Evolutionary conservation across 2,329 filamentous ascomycete genomes (phyloP).

Genomic region (Sclerotinia subarctica): DNA sequence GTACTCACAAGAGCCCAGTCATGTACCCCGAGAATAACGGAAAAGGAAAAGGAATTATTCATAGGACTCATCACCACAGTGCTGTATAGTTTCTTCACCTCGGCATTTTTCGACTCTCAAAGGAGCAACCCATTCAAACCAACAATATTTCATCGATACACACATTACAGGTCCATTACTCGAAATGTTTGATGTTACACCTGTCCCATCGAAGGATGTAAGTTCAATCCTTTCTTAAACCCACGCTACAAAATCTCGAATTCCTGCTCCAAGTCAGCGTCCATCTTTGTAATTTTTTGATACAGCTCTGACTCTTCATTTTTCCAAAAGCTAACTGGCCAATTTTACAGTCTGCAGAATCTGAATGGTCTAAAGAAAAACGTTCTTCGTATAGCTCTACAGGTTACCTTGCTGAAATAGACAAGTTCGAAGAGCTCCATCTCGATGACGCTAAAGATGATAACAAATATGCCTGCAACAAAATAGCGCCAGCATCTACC

Average conservation of each 20-base stretch:
- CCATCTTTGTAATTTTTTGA: too few relatives aligned
- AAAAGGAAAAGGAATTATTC: background rate
- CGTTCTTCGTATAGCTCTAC: background rate
- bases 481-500: background rate
- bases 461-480: background rate
- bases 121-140: background rate
- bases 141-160: background rate
- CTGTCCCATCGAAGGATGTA: too few relatives aligned
- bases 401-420: background rate
- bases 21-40: background rate
- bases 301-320: too few relatives aligned
- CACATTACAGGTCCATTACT: background rate
- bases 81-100: background rate
- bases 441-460: background rate
- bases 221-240: too few relatives aligned
- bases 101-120: too few relatives aligned
- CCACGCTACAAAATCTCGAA: too few relatives aligned
- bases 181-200: background rate
- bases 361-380: background rate
- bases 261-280: too few relatives aligned
- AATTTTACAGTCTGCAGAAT: background rate
- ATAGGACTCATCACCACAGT: background rate
- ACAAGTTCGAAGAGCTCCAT: background rate
- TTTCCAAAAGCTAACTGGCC: too few relatives aligned
- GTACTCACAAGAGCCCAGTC: background rate